phyloP scores from a whole-genome alignment of 371 early-diverging fungal genomes.

The Circinella minor region DNA sequence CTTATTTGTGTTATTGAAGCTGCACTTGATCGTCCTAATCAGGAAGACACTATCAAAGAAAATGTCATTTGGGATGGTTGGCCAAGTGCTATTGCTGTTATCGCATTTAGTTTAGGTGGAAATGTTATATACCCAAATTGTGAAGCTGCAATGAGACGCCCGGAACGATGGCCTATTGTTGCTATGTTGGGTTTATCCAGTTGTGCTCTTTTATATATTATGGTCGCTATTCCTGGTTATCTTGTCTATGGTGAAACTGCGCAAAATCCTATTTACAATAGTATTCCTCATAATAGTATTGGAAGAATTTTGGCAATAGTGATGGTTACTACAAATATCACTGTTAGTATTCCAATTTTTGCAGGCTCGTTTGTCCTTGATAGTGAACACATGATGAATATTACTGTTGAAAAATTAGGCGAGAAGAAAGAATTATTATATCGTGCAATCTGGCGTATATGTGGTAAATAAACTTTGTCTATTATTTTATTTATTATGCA shows the following conservation, averaged over 20 bases:
- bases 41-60: constrained; percentile 31
- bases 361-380: constrained; percentile 80
- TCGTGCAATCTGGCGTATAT: constrained; percentile 61
- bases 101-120: constrained; percentile 82
- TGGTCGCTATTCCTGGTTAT: constrained; percentile 80
- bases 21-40: constrained; percentile 26
- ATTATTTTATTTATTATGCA: no score
- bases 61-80: constrained; percentile 54
- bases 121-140: constrained; percentile 84
- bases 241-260: constrained; percentile 76
- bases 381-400: constrained; percentile 62
- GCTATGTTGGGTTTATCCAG: constrained; percentile 67
- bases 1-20: constrained; percentile 46
- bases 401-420: constrained; percentile 56
- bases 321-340: constrained; percentile 80
- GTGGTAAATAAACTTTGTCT: constrained; percentile 26
- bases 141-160: constrained; percentile 81
- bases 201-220: constrained; percentile 76
- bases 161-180: constrained; percentile 74
- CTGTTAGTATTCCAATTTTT: constrained; percentile 80
- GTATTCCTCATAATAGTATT: constrained; percentile 64
- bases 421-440: constrained; percentile 53
- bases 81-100: constrained; percentile 62
- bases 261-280: constrained; percentile 75
- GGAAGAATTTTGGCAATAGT: constrained; percentile 67